Conservation (phyloP, 805 yeast genomes). For the Lipomyces orientalis region DNA sequence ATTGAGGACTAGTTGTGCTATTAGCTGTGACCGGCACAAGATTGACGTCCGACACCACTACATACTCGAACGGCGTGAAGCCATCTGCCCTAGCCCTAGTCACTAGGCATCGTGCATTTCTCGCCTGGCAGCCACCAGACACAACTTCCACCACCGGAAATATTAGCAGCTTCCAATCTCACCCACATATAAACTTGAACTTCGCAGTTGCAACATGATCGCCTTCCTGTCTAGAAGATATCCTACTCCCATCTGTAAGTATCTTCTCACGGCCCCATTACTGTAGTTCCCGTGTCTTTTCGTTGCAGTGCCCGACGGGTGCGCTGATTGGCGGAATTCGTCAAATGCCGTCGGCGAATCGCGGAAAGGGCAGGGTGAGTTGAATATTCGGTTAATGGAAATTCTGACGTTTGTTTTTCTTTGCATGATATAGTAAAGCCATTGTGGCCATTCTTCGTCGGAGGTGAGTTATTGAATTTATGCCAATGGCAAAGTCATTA, state of each 20-base stretch:
- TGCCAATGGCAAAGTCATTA: not conserved
- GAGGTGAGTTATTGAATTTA: slow-evolving; percentile 60
- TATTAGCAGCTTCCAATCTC: not conserved
- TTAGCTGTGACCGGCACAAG: too few species aligned
- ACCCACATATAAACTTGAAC: not conserved
- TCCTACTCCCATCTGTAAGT: slow-evolving; percentile 44
- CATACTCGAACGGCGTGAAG: not conserved
- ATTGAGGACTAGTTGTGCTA: not conserved
- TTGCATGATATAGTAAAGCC: slow-evolving; percentile 55
- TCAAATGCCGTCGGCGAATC: not conserved
- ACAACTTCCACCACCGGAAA: not conserved
- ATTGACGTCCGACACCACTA: too few species aligned
- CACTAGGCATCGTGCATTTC: not conserved
- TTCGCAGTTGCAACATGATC: not conserved
- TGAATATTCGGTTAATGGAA: not conserved
- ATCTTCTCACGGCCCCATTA: not conserved
- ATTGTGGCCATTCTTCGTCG: slow-evolving; percentile 88
- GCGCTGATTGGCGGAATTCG: slow-evolving; percentile 21
- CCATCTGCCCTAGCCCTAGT: not conserved
- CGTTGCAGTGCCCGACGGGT: not conserved
- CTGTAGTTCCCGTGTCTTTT: not conserved
- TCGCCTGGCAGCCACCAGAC: not conserved
- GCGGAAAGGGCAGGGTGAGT: not conserved
- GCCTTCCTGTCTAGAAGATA: slow-evolving; percentile 33
- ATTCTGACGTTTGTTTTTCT: not conserved